Base-by-base conservation (phyloP, 2,329 filamentous ascomycete species). In the Lasiodiplodia sp. region DNA sequence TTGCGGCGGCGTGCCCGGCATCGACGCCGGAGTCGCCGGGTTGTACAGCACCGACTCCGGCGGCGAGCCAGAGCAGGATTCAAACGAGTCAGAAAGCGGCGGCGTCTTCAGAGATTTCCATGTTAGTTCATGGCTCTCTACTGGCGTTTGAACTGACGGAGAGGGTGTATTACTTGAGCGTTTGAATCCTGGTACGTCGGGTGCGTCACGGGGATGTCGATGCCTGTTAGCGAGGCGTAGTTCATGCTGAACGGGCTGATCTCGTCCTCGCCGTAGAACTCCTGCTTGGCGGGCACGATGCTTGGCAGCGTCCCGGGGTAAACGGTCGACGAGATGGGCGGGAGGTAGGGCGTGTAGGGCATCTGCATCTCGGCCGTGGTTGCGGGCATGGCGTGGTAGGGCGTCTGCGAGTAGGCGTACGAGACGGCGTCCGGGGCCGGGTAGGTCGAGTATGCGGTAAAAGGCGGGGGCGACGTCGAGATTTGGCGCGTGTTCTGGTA, bases 51-150 rank as follows among this genome's bases (percentile, higher is more conserved):
- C 68, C 60, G 76, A 78, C 69, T 83, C 82, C 65, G 80, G 75
- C 38, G 82, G 81, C 62, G 81, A 82, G 66, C 75, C 77, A n/a
- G 77, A 74, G 51, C 73, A 72, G 65, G 89, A 92, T 77, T 92
- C 89, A 78, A 89, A 92, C 34, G 89, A 91, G 78, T 91, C 90
- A 75, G 90, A 91, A 74, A 93, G 87, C 76, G 91, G 89, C 82
- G 91, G 91, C 79, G 91, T 93, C 91, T 94, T 73, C 47, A 64
- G 57, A 68, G 57, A 55, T 55, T 31, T 63, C 58, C 49, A 64
- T 68, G 68, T 68, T 70, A 71, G 70, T 71, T 71, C 71, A 64
- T 69, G 67, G 57, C 62, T 66, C 51, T 68, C 60, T 67, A 69
- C 53, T 63, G 71, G 55, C 64, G 70, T 69, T 65, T 72, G 70